phyloP scores from a whole-genome alignment of 2,329 filamentous ascomycete genomes.

The Fusarium robinianum region DNA sequence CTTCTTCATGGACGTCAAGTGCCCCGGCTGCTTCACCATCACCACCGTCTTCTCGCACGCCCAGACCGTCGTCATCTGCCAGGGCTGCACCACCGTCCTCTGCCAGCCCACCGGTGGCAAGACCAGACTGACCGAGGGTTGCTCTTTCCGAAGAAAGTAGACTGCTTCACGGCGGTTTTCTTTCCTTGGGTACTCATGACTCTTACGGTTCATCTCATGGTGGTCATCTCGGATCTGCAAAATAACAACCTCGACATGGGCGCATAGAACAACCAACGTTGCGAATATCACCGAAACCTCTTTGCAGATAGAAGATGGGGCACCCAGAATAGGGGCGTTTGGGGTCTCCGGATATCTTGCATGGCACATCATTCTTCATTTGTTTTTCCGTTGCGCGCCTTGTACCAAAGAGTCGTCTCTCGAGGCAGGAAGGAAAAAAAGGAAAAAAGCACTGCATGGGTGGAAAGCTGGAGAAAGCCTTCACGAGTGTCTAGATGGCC shows the following conservation, averaged over 20 bases:
- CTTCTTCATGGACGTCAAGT: conserved; percentile 99
- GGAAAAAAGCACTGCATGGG: conserved; percentile 56
- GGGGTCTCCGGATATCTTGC: conserved; percentile 81
- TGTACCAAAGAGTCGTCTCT: conserved; percentile 53
- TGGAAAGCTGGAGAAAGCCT: conserved; percentile 63
- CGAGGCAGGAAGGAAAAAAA: conserved; percentile 44
- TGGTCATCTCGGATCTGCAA: conserved; percentile 65
- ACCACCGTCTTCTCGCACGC: conserved; percentile 99
- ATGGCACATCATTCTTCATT: conserved; percentile 59
- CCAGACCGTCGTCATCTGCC: conserved; percentile 99
- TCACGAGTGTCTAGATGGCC: conserved; percentile 57
- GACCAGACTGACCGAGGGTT: conserved; percentile 98
- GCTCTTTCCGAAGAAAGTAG: conserved; percentile 99
- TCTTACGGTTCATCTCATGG: conserved; percentile 55
- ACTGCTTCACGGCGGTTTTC: conserved; percentile 55
- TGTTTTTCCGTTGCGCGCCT: conserved; percentile 53
- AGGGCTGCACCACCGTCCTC: conserved; percentile 98
- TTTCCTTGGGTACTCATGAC: conserved; percentile 55
- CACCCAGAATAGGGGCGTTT: conserved; percentile 71
- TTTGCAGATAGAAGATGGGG: conserved; percentile 76
- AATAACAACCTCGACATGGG: conserved; percentile 54
- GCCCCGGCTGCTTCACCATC: conserved; percentile 99
- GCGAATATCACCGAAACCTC: conserved; percentile 50
- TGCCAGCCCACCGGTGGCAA: conserved; percentile 99
- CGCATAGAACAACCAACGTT: conserved; percentile 53